Conservation (phyloP, 169 alveolate genomes). For the Plasmodium malariae region DNA sequence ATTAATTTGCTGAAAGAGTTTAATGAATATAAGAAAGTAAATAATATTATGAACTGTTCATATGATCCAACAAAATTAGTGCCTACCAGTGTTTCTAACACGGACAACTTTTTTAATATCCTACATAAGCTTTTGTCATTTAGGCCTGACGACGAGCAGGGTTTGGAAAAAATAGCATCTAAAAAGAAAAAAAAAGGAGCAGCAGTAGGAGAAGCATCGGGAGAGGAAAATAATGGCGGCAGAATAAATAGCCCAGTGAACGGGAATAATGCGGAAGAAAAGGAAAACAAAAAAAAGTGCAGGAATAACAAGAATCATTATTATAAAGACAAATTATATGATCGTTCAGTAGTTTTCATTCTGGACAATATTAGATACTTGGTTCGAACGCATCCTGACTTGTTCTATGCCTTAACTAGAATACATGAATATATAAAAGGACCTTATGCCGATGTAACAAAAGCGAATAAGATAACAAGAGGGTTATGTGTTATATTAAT, state of each 20-base stretch:
- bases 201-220: background rate
- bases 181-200: background rate
- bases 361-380: constrained; percentile 67
- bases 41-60: constrained; percentile 33
- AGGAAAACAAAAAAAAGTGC: background rate
- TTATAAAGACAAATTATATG: constrained; percentile 58
- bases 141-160: constrained; percentile 29
- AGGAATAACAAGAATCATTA: constrained; percentile 8
- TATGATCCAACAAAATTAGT: constrained; percentile 76
- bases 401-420: constrained; percentile 74
- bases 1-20: constrained; percentile 56
- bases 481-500: constrained; percentile 66
- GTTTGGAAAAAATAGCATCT: background rate
- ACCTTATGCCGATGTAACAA: constrained; percentile 72
- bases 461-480: constrained; percentile 71
- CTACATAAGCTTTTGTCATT: constrained; percentile 65
- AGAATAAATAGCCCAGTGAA: background rate
- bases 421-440: constrained; percentile 77
- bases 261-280: background rate
- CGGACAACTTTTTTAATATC: constrained; percentile 63
- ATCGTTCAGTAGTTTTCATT: constrained; percentile 71
- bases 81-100: constrained; percentile 62
- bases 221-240: background rate
- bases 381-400: constrained; percentile 76
- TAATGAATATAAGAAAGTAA: constrained; percentile 50